Conservation (phyloP, 768 basidiomycete species). For the Leccinum ochraceum region DNA sequence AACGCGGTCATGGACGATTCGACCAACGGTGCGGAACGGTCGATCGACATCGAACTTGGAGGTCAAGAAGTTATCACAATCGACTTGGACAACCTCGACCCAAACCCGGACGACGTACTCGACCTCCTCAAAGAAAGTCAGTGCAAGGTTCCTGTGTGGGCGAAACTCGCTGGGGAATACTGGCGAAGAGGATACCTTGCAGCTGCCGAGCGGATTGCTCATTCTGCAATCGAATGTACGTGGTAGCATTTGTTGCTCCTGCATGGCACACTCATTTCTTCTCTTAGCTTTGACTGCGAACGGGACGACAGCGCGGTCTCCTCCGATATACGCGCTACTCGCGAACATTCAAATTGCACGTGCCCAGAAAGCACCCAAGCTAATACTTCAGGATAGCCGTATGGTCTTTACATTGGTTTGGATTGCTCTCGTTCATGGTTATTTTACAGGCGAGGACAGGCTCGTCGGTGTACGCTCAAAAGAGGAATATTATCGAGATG, state of each 20-base stretch:
- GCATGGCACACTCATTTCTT: slow-evolving; percentile 5
- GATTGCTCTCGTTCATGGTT: not conserved
- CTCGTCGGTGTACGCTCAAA: slow-evolving; percentile 61
- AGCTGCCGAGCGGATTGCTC: slow-evolving; percentile 75
- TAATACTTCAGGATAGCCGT: slow-evolving; percentile 74
- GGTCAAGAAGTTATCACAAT: slow-evolving; percentile 87
- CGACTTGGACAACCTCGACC: slow-evolving; percentile 85
- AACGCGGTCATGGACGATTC: slow-evolving; percentile 21
- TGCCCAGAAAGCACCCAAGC: slow-evolving; percentile 83
- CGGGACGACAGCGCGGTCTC: slow-evolving; percentile 50
- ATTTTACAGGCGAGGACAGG: slow-evolving; percentile 58
- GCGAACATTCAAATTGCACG: slow-evolving; percentile 84
- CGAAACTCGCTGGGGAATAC: slow-evolving; percentile 83
- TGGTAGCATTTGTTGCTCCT: slow-evolving; percentile 4
- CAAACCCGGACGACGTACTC: slow-evolving; percentile 72
- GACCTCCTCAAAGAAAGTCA: slow-evolving; percentile 72
- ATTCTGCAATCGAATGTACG: slow-evolving; percentile 66
- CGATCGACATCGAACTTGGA: slow-evolving; percentile 77
- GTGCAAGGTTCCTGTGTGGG: slow-evolving; percentile 76
- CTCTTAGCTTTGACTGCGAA: slow-evolving; percentile 52
- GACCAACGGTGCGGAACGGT: slow-evolving; percentile 23
- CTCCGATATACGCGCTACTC: slow-evolving; percentile 77
- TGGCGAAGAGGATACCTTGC: slow-evolving; percentile 77
- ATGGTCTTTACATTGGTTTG: slow-evolving; percentile 26
- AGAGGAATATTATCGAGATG: slow-evolving; percentile 68